phyloP scores from a whole-genome alignment of 2,329 filamentous ascomycete species.

The Drechslera avenae region DNA sequence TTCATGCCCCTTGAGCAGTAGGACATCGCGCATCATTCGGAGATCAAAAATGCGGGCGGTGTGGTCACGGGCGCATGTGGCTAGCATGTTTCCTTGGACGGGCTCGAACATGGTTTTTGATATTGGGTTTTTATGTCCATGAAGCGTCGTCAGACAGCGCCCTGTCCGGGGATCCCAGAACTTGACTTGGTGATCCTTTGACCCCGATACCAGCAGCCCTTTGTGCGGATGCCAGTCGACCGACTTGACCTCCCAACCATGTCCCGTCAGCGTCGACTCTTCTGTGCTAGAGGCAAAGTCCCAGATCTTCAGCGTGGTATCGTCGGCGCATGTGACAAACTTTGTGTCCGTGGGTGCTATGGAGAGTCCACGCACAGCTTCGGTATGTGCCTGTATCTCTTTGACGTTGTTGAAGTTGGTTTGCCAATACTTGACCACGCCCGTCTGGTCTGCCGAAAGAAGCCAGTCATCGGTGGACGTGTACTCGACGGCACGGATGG shows the following conservation, averaged over 20 bases:
- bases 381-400: slow-evolving; percentile 86
- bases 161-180: slow-evolving; percentile 96
- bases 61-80: slow-evolving; percentile 90
- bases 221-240: slow-evolving; percentile 98
- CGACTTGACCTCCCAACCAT: slow-evolving; percentile 96
- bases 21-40: slow-evolving; percentile 97
- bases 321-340: slow-evolving; percentile 94
- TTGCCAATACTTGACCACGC: slow-evolving; percentile 97
- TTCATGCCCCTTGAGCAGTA: slow-evolving; percentile 89
- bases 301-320: slow-evolving; percentile 91
- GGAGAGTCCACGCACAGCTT: slow-evolving; percentile 87
- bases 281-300: slow-evolving; percentile 88
- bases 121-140: slow-evolving; percentile 97
- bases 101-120: slow-evolving; percentile 91
- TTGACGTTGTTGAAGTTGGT: slow-evolving; percentile 99
- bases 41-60: slow-evolving; percentile 93
- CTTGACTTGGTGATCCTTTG: slow-evolving; percentile 96
- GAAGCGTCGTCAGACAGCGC: slow-evolving; percentile 88
- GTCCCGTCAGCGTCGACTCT: slow-evolving; percentile 85
- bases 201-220: slow-evolving; percentile 90
- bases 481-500: slow-evolving; percentile 82
- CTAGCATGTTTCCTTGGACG: slow-evolving; percentile 80
- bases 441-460: slow-evolving; percentile 92
- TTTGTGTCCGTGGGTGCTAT: slow-evolving; percentile 95
- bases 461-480: slow-evolving; percentile 98